Base-by-base conservation (phyloP, 2,329 filamentous ascomycete genomes). In the Saccharata proteae region DNA sequence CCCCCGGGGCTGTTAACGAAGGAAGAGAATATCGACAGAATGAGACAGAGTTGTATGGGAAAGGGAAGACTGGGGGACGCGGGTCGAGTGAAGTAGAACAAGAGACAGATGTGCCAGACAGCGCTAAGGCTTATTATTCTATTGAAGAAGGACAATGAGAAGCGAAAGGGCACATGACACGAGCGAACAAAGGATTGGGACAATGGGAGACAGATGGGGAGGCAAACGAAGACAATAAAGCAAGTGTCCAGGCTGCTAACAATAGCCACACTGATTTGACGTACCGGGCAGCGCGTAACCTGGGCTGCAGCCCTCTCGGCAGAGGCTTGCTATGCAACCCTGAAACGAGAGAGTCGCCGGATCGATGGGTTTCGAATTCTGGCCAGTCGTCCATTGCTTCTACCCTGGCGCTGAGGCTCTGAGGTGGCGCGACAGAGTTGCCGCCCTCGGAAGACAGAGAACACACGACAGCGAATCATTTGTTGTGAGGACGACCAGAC, bases 361-460 rank as follows among this genome's bases (percentile, higher is more conserved):
- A 49, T 46, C 45, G 43, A 43, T 44, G 47, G 46, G 58, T 59
- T 58, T 58, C 58, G 43, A 41, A 48, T 49, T 38, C 47, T 44
- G 55, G 50, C 48, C 55, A 52, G 45, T 51, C 48, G 49, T 45
- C 42, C 54, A 53, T n/a, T 51, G 52, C 51, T 58, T 58, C 55
- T 54, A 55, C 52, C 51, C 40, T 50, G 51, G 51, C 51, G 40
- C 43, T 46, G 47, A 44, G 44, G 43, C 44, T 52, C 40, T 38
- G 37, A 40, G 47, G 44, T 50, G 40, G 48, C 29, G 47, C 45
- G 48, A 47, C 14, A 19, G 43, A 43, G 46, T 57, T 55, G 44
- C 49, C 55, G 54, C 54, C 54, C 52, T 43, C 32, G 42, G 36
- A 40, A 42, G 45, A 40, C 45, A 46, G 45, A 40, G 40, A 43